Evolutionary conservation across 148 eudicot genomes (phyloP).

Genomic region (Silene uniflora): DNA sequence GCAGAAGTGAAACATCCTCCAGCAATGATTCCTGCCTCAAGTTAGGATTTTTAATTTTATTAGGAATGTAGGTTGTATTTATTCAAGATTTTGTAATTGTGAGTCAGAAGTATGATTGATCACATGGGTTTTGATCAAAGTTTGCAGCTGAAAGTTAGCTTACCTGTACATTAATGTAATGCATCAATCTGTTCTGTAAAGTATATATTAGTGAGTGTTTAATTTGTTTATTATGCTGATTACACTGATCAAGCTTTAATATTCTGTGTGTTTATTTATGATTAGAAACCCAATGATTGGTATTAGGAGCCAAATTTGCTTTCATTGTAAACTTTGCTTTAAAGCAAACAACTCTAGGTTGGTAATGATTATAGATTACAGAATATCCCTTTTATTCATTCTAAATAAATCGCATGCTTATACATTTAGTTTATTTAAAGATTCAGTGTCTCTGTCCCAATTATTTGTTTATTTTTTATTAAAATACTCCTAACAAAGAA

Average conservation of each 20-base stretch:
- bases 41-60: conserved; percentile 4
- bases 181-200: conserved; percentile 32
- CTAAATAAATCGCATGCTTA: background rate
- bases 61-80: conserved; percentile 18
- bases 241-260: too few relatives aligned
- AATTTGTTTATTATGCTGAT: conserved; percentile 5
- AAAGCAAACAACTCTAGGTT: conserved; percentile 26
- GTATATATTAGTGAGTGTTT: conserved; percentile 30
- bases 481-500: too few relatives aligned
- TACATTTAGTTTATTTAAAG: too few relatives aligned
- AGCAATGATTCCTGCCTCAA: conserved; percentile 26
- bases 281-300: conserved; percentile 21
- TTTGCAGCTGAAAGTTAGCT: conserved; percentile 23
- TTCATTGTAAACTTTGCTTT: conserved; percentile 30
- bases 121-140: conserved; percentile 34
- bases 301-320: conserved; percentile 23
- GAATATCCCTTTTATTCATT: background rate
- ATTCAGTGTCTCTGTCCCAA: too few relatives aligned
- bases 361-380: conserved; percentile 4
- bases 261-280: conserved; percentile 7
- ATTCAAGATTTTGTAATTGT: conserved; percentile 26
- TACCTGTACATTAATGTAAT: conserved; percentile 32
- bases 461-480: too few relatives aligned
- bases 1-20: conserved; percentile 25
- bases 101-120: conserved; percentile 21